These are phyloP conservation scores for Monascus ruber DNA, from an alignment of 2,329 filamentous ascomycete species.

Conservation along the genomic window DNA sequence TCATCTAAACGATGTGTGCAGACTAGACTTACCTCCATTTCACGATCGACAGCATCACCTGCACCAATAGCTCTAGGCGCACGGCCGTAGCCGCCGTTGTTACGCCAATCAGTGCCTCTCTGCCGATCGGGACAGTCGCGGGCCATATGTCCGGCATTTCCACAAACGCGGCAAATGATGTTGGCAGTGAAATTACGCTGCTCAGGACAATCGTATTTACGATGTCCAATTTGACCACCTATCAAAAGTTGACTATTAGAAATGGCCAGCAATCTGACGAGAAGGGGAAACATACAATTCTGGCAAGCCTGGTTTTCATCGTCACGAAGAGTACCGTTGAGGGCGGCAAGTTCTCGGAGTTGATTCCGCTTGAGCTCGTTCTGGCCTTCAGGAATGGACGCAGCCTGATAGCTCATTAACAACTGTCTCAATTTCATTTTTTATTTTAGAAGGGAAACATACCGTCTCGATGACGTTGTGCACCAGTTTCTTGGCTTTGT, in stretches of 20 bases:
- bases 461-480: slow-evolving; percentile 98
- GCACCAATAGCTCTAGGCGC: slow-evolving; percentile 53
- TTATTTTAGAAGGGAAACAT: slow-evolving; percentile 32
- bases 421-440: no score
- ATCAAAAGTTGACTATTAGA: slow-evolving; percentile 4
- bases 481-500: slow-evolving; percentile 96
- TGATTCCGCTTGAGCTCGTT: slow-evolving; percentile 99
- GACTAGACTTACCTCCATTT: slow-evolving; percentile 67
- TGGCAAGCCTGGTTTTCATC: slow-evolving; percentile 99
- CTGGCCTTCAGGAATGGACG: slow-evolving; percentile 95
- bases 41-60: slow-evolving; percentile 79
- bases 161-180: slow-evolving; percentile 97
- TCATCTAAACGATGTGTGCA: slow-evolving; percentile 4
- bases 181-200: slow-evolving; percentile 98
- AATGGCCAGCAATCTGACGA: not conserved
- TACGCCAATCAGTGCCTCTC: slow-evolving; percentile 84
- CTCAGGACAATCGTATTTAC: slow-evolving; percentile 97
- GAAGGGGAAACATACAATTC: slow-evolving; percentile 53
- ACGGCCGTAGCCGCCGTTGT: slow-evolving; percentile 46
- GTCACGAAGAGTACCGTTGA: slow-evolving; percentile 97
- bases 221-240: slow-evolving; percentile 91
- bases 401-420: slow-evolving; percentile 51
- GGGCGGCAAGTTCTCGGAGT: slow-evolving; percentile 88
- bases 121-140: slow-evolving; percentile 93
- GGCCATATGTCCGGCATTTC: slow-evolving; percentile 96